phyloP scores from a whole-genome alignment of 139 green algal species.

The Chlamydomonas sp. region DNA sequence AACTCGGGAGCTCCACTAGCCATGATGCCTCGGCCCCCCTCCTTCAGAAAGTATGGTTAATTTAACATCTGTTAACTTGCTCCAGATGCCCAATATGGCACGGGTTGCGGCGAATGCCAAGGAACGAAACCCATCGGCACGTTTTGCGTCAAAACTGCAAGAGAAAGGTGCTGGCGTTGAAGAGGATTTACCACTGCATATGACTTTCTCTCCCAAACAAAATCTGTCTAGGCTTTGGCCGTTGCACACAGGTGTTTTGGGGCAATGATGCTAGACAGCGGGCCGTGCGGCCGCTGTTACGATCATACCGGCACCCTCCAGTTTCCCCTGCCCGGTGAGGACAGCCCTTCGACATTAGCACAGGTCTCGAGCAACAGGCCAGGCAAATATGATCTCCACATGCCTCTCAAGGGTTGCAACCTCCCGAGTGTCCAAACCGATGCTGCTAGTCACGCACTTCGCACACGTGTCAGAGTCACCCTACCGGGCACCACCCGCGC shows the following conservation, averaged over 20 bases:
- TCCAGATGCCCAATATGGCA: too few relatives aligned
- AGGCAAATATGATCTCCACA: background rate
- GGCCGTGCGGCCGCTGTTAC: background rate
- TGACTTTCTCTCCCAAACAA: background rate
- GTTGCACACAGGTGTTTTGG: background rate
- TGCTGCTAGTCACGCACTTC: too few relatives aligned
- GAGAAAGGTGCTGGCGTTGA: background rate
- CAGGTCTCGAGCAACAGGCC: background rate
- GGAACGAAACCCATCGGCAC: too few relatives aligned
- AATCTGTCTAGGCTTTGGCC: background rate
- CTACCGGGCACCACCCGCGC: too few relatives aligned
- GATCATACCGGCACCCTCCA: background rate
- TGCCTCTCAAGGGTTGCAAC: background rate
- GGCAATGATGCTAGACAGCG: background rate
- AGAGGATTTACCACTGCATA: background rate
- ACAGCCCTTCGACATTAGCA: background rate
- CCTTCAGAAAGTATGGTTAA: background rate
- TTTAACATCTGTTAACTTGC: background rate
- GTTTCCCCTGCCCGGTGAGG: background rate
- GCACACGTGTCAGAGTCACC: too few relatives aligned
- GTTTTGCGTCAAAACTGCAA: too few relatives aligned
- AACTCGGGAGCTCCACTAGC: background rate
- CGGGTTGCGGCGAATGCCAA: too few relatives aligned
- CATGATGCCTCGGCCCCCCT: too few relatives aligned
- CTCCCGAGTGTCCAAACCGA: too few relatives aligned